Conservation (phyloP, 1,284 basidiomycete species). For the Peniophora sp. region DNA sequence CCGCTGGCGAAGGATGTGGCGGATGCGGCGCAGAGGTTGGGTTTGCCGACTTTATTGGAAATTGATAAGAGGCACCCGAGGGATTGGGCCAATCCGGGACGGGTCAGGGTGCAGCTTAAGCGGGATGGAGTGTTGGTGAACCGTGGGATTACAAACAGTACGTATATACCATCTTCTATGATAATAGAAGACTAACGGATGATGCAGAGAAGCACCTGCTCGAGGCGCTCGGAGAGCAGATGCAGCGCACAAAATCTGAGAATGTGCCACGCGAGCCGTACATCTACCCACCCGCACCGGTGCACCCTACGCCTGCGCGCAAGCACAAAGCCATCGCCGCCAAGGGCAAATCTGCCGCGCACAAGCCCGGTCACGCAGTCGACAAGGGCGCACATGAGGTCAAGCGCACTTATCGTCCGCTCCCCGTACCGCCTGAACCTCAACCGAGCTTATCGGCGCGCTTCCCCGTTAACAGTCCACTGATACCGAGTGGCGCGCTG, state of each 20-base stretch:
- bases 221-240: conserved; percentile 66
- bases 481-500: conserved; percentile 62
- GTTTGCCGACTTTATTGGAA: conserved; percentile 80
- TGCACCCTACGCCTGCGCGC: conserved; percentile 16
- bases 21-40: conserved; percentile 71
- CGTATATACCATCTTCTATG: conserved; percentile 23
- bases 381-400: neutral
- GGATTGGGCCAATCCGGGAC: conserved; percentile 95
- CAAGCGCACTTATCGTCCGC: conserved; percentile 33
- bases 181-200: neutral
- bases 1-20: conserved; percentile 90
- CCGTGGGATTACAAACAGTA: conserved; percentile 72
- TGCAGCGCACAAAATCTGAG: conserved; percentile 69
- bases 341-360: conserved; percentile 17
- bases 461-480: conserved; percentile 62
- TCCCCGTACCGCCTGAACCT: conserved; percentile 46
- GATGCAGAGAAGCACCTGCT: conserved; percentile 78
- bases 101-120: conserved; percentile 87
- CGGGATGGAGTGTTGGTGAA: conserved; percentile 73
- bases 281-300: conserved; percentile 13
- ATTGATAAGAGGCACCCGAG: conserved; percentile 85
- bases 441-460: conserved; percentile 45
- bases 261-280: conserved; percentile 66
- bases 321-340: conserved; percentile 13
- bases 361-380: conserved; percentile 7